Evolutionary conservation across 2,329 filamentous ascomycete genomes (phyloP).

Genomic region (Ophiostoma ulmi): DNA sequence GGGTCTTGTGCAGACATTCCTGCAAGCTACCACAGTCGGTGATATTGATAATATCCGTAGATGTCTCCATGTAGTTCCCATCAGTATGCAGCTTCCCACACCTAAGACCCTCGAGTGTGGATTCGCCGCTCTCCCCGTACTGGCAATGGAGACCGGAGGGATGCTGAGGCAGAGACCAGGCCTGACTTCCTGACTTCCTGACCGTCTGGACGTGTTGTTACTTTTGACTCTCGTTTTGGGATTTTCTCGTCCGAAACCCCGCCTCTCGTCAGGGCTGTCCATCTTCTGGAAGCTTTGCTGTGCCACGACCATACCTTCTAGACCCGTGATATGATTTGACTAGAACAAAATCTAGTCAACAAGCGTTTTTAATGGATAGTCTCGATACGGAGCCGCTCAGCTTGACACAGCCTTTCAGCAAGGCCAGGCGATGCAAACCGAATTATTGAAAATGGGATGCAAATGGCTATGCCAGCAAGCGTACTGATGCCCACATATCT

Average conservation of each 20-base stretch:
- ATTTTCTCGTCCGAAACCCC: neutral
- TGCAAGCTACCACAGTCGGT: neutral
- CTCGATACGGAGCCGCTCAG: neutral
- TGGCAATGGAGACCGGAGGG: neutral
- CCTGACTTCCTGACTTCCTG: neutral
- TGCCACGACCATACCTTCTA: constrained; percentile 4
- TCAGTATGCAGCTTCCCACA: neutral
- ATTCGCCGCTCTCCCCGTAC: neutral
- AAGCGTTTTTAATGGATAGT: neutral
- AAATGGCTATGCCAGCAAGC: constrained; percentile 1
- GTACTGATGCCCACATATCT: neutral
- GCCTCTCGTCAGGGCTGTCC: neutral
- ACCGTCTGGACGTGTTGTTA: neutral
- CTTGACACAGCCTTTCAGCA: neutral
- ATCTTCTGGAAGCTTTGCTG: constrained; percentile 13
- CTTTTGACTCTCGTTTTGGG: neutral
- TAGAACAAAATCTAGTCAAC: neutral
- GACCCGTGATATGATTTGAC: neutral
- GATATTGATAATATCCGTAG: constrained; percentile 2
- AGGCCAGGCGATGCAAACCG: no score
- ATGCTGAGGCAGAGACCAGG: constrained; percentile 4
- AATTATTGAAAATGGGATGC: neutral
- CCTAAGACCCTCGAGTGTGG: neutral
- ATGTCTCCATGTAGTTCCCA: neutral
- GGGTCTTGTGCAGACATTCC: neutral